A percentile compares a stretch with the other conserved stretches of the same genome.
Conservation (phyloP, 2,329 filamentous ascomycete genomes). For the Aspergillus udagawae region DNA sequence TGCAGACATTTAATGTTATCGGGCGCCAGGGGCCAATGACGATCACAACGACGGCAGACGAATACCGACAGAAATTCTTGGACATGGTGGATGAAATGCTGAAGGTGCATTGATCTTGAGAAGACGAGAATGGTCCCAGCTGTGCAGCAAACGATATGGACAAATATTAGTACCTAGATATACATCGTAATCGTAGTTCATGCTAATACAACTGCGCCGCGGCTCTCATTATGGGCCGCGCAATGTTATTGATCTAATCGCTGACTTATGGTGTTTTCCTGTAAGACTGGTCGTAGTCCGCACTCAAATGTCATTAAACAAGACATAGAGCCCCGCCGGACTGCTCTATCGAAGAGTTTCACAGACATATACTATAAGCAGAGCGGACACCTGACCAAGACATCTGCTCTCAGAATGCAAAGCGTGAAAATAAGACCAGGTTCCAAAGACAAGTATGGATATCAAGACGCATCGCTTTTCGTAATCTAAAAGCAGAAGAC, state of each 20-base stretch:
- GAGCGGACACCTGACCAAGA: neutral
- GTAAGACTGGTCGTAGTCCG: neutral
- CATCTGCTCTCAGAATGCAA: neutral
- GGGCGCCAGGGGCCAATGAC: slow-evolving; percentile 67
- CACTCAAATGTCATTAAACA: neutral
- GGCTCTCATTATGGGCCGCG: neutral
- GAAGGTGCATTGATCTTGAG: slow-evolving; percentile 24
- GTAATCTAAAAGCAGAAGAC: slow-evolving; percentile 82
- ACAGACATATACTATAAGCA: neutral
- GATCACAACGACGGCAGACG: slow-evolving; percentile 64
- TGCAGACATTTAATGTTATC: slow-evolving; percentile 61
- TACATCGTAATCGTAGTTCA: neutral
- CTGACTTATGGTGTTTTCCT: neutral
- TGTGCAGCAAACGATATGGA: neutral
- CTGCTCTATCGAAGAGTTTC: neutral
- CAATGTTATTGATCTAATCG: neutral
- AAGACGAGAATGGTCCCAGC: neutral
- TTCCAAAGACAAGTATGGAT: neutral
- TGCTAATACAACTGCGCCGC: neutral
- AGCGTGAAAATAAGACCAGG: neutral
- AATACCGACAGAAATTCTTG: slow-evolving; percentile 60
- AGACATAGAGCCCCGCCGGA: neutral
- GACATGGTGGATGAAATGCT: slow-evolving; percentile 49
- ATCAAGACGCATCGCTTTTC: neutral
- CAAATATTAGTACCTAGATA: neutral